Conservation (phyloP, 2,329 filamentous ascomycete species). For the Corniculantispora saksenae region DNA sequence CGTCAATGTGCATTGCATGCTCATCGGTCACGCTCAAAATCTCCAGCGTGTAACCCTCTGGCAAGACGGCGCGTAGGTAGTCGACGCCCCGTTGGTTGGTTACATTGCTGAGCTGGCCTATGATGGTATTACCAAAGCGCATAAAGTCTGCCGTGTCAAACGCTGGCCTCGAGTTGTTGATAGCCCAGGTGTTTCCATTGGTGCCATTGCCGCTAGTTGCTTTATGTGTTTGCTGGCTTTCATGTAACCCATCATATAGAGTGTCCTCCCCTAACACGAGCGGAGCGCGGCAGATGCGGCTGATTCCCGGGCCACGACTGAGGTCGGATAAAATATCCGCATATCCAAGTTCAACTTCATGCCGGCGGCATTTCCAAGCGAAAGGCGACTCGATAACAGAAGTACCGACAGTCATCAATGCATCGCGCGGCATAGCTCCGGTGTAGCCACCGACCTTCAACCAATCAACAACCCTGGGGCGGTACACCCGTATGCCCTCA, state of each 20-base stretch:
- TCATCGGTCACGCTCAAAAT: slow-evolving; percentile 29
- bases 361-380: slow-evolving; percentile 30
- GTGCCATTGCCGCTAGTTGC: no score
- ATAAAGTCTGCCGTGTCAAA: slow-evolving; percentile 39
- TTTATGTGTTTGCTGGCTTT: neutral
- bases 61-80: slow-evolving; percentile 28
- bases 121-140: slow-evolving; percentile 33
- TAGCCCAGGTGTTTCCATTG: slow-evolving; percentile 26
- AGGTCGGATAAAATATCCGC: slow-evolving; percentile 10
- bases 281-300: slow-evolving; percentile 21
- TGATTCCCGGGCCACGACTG: neutral
- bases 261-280: slow-evolving; percentile 24
- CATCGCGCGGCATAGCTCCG: slow-evolving; percentile 35
- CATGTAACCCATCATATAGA: slow-evolving; percentile 22
- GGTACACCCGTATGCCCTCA: slow-evolving; percentile 27
- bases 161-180: slow-evolving; percentile 35
- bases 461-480: slow-evolving; percentile 26
- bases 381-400: slow-evolving; percentile 33
- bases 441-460: slow-evolving; percentile 31
- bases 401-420: slow-evolving; percentile 32
- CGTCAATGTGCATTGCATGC: slow-evolving; percentile 33
- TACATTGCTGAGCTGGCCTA: slow-evolving; percentile 35
- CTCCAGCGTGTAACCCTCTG: slow-evolving; percentile 30
- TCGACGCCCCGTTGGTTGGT: slow-evolving; percentile 35
- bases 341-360: slow-evolving; percentile 28